These are phyloP conservation scores for Alternaria sp. DNA, from an alignment of 2,329 filamentous ascomycete genomes.

Conservation along the genomic window DNA sequence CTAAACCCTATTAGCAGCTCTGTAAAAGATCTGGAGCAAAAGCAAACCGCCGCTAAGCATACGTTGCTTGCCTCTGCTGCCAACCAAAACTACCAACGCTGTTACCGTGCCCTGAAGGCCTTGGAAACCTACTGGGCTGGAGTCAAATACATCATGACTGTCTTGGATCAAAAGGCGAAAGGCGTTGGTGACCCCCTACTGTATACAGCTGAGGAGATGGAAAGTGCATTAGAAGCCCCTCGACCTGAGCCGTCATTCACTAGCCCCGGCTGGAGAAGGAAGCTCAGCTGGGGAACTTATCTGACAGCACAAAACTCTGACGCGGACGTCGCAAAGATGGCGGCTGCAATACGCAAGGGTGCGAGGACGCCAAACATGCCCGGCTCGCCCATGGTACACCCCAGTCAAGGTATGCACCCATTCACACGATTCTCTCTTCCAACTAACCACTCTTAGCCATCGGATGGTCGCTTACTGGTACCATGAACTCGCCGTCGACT, in stretches of 20 bases:
- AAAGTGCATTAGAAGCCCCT: constrained; percentile 68
- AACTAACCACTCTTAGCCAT: constrained; percentile 61
- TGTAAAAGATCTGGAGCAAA: constrained; percentile 48
- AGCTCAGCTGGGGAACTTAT: constrained; percentile 56
- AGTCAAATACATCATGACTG: constrained; percentile 84
- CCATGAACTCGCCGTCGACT: constrained; percentile 83
- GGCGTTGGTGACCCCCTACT: constrained; percentile 79
- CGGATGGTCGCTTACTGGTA: constrained; percentile 87
- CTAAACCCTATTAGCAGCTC: constrained; percentile 21
- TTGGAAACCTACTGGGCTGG: constrained; percentile 88
- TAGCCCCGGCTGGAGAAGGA: constrained; percentile 61
- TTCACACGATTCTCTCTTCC: not conserved
- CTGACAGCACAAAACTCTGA: constrained; percentile 46
- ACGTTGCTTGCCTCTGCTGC: constrained; percentile 80
- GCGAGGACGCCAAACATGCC: constrained; percentile 42
- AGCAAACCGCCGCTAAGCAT: constrained; percentile 66
- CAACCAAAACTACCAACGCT: constrained; percentile 85
- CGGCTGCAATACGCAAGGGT: constrained; percentile 45
- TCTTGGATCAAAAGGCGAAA: constrained; percentile 85
- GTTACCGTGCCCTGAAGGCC: constrained; percentile 82
- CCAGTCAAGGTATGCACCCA: constrained; percentile 57
- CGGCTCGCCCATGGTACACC: constrained; percentile 59
- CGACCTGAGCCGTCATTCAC: constrained; percentile 61
- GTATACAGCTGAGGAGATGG: constrained; percentile 77
- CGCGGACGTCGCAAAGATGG: constrained; percentile 42